phyloP scores from a whole-genome alignment of 2,329 filamentous ascomycete species.

The Ascochyta fabae region DNA sequence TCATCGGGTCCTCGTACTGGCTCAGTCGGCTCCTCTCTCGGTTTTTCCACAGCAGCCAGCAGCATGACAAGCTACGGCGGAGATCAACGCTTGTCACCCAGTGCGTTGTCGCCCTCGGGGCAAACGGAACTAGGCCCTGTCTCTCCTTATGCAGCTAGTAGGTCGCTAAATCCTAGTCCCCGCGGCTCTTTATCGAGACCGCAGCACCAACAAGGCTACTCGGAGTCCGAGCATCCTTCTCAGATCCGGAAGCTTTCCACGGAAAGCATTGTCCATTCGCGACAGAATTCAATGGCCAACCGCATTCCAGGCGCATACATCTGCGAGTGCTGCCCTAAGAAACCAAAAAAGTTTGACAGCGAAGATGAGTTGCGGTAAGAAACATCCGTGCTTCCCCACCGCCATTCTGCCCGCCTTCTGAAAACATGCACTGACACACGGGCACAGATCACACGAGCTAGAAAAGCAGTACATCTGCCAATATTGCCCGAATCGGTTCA shows the following conservation, averaged over 20 bases:
- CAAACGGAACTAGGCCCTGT: conserved; percentile 61
- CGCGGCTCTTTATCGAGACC: conserved; percentile 48
- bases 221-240: conserved; percentile 48
- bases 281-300: conserved; percentile 55
- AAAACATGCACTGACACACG: conserved; percentile 29
- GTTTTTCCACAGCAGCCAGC: conserved; percentile 64
- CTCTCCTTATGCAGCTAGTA: conserved; percentile 61
- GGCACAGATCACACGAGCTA: conserved; percentile 77
- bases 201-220: conserved; percentile 51
- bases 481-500: conserved; percentile 94
- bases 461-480: conserved; percentile 96
- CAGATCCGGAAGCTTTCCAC: conserved; percentile 57
- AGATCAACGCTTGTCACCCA: conserved; percentile 66
- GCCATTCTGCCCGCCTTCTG: conserved; percentile 22
- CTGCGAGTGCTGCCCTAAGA: conserved; percentile 96
- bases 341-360: conserved; percentile 92
- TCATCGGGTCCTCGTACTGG: conserved; percentile 68
- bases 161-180: conserved; percentile 52
- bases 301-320: conserved; percentile 68
- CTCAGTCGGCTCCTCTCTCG: conserved; percentile 67
- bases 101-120: conserved; percentile 64
- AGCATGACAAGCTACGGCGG: conserved; percentile 71
- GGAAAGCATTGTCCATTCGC: conserved; percentile 53
- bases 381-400: conserved; percentile 33
- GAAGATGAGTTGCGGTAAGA: conserved; percentile 82